Conservation (phyloP, 495 filamentous ascomycete species). For the Penicilliopsis zonata region DNA sequence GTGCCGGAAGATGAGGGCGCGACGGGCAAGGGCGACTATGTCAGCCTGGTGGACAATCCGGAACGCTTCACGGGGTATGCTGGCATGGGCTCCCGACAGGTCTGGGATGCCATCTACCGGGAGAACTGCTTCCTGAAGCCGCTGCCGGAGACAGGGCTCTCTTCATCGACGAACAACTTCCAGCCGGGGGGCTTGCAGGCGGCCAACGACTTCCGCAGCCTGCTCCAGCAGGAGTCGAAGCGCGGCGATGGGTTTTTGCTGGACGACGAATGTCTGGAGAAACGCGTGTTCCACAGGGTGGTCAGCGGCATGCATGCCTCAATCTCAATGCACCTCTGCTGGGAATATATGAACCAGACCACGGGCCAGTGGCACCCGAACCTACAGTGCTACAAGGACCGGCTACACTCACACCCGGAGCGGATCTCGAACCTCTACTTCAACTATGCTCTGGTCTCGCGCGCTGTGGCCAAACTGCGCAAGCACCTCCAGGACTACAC, state of each 20-base stretch:
- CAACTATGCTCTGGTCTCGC: conserved; percentile 88
- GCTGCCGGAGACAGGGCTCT: conserved; percentile 25
- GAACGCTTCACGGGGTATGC: conserved; percentile 93
- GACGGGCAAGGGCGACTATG: conserved; percentile 84
- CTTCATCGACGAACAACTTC: conserved; percentile 14
- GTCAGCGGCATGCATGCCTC: conserved; percentile 96
- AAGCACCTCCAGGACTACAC: conserved; percentile 75
- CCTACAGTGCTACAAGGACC: conserved; percentile 73
- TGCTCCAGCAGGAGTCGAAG: conserved; percentile 61
- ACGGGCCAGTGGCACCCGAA: conserved; percentile 94
- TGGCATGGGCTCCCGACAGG: conserved; percentile 67
- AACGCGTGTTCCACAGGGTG: conserved; percentile 91
- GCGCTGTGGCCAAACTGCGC: conserved; percentile 83
- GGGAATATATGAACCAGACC: conserved; percentile 90
- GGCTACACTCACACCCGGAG: conserved; percentile 74
- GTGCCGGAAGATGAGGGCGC: conserved; percentile 89
- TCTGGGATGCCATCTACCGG: conserved; percentile 93
- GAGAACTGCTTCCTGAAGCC: conserved; percentile 92
- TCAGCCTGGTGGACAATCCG: conserved; percentile 84
- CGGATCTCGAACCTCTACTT: conserved; percentile 97
- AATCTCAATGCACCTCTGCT: conserved; percentile 92
- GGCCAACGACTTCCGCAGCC: conserved; percentile 69
- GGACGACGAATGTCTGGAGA: conserved; percentile 91
- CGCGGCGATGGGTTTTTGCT: conserved; percentile 55
- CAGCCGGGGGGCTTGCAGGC: conserved; percentile 43